A percentile compares a stretch with the other conserved stretches of the same genome.
phyloP scores from a whole-genome alignment of 768 basidiomycete genomes.

The Russula emetica region DNA sequence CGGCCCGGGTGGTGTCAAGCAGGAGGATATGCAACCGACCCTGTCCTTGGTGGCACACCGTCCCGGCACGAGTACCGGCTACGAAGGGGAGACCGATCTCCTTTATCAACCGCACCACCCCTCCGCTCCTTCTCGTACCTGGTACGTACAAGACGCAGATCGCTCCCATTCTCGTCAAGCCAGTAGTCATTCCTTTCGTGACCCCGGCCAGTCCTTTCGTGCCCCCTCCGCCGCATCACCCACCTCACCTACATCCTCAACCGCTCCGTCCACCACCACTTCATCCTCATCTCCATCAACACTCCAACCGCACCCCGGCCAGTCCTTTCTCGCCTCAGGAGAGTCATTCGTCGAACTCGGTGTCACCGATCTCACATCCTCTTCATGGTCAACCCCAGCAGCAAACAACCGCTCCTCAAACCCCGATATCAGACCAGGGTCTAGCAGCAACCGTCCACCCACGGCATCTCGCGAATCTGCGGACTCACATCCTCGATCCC shows the following conservation, averaged over 20 bases:
- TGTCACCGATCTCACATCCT: slow-evolving; percentile 37
- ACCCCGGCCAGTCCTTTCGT: slow-evolving; percentile 79
- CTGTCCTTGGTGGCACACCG: slow-evolving; percentile 43
- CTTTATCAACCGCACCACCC: slow-evolving; percentile 33
- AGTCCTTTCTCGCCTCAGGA: slow-evolving; percentile 67
- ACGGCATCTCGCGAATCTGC: slow-evolving; percentile 46
- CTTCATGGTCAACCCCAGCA: slow-evolving; percentile 27
- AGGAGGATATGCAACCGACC: slow-evolving; percentile 38
- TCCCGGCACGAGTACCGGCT: slow-evolving; percentile 71
- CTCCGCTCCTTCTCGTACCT: slow-evolving; percentile 30
- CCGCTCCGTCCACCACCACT: slow-evolving; percentile 27
- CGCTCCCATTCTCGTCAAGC: slow-evolving; percentile 37
- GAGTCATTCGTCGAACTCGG: slow-evolving; percentile 43
- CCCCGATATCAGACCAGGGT: slow-evolving; percentile 43
- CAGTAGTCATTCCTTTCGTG: slow-evolving; percentile 69
- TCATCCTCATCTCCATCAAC: slow-evolving; percentile 31
- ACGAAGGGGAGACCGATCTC: slow-evolving; percentile 47
- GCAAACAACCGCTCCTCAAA: slow-evolving; percentile 28
- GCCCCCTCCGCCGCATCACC: slow-evolving; percentile 45
- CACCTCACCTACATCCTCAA: slow-evolving; percentile 37
- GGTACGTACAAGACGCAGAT: slow-evolving; percentile 43
- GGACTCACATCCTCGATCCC: slow-evolving; percentile 43
- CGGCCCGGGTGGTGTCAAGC: slow-evolving; percentile 35
- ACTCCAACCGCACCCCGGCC: slow-evolving; percentile 37
- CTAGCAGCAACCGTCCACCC: slow-evolving; percentile 48